Conservation (phyloP, 768 basidiomycete genomes). For the Exidia glandulosa region DNA sequence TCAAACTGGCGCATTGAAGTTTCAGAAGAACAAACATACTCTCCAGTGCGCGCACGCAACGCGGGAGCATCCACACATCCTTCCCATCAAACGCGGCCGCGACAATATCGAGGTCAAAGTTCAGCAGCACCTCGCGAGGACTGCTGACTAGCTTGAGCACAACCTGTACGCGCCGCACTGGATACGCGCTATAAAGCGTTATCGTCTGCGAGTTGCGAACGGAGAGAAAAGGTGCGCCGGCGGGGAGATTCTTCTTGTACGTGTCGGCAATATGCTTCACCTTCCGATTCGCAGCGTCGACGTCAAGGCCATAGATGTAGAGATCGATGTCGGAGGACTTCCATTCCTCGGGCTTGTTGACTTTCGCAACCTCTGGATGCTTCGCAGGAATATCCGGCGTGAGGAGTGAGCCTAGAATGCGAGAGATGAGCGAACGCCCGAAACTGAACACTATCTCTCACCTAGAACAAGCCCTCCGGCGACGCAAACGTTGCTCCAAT, state of each 20-base stretch:
- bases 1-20: background rate
- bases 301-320: conserved; percentile 7
- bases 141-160: conserved; percentile 4
- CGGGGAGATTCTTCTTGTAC: conserved; percentile 6
- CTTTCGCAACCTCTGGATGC: too few species aligned
- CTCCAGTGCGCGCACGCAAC: conserved; percentile 7
- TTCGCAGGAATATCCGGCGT: background rate
- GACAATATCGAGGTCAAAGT: conserved; percentile 10
- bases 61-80: conserved; percentile 7
- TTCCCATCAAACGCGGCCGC: conserved; percentile 6
- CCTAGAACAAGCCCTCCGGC: conserved; percentile 9
- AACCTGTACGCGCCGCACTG: conserved; percentile 4
- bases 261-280: conserved; percentile 4
- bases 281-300: conserved; percentile 3
- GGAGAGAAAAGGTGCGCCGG: background rate
- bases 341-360: conserved; percentile 2
- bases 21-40: conserved; percentile 1
- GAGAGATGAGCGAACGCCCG: too few species aligned
- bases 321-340: conserved; percentile 8
- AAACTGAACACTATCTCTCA: background rate
- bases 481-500: conserved; percentile 8
- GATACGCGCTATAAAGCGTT: conserved; percentile 6
- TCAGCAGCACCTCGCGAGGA: conserved; percentile 7
- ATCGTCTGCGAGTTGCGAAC: conserved; percentile 8
- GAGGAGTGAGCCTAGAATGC: background rate